These are phyloP conservation scores for Talaromyces verruculosus DNA, from an alignment of 2,329 filamentous ascomycete genomes.

Conservation along the genomic window DNA sequence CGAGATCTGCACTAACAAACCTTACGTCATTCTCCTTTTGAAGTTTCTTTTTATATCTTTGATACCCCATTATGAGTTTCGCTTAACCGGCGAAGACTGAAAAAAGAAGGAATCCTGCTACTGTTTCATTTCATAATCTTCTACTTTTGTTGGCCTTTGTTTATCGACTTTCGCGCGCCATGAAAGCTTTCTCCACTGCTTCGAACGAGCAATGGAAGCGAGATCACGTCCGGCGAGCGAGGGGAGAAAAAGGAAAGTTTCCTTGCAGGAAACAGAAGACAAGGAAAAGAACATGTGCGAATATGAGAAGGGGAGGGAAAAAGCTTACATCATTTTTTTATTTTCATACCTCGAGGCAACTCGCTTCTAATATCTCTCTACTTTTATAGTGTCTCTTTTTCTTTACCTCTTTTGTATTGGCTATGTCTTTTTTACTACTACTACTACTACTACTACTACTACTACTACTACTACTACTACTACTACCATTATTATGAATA, in stretches of 20 bases:
- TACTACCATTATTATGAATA: constrained; percentile 19
- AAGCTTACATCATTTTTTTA: constrained; percentile 6
- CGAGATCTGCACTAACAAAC: constrained; percentile 11
- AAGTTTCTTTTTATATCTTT: constrained; percentile 28
- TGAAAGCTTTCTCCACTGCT: neutral
- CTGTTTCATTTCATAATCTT: constrained; percentile 4
- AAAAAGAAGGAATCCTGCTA: constrained; percentile 10
- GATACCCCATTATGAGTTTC: constrained; percentile 23
- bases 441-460: neutral
- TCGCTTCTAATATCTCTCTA: constrained; percentile 17
- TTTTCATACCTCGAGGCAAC: neutral
- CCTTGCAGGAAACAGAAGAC: neutral
- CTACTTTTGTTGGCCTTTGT: constrained; percentile 6
- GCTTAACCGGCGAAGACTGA: constrained; percentile 15
- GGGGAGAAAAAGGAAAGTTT: neutral
- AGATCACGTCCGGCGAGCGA: neutral
- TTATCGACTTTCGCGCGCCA: neutral
- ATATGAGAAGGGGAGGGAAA: constrained; percentile 6
- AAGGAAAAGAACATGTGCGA: constrained; percentile 13
- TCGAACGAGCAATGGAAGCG: neutral
- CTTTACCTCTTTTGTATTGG: constrained; percentile 15
- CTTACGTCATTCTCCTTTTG: constrained; percentile 24
- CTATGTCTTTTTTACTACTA: constrained; percentile 18
- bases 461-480: neutral
- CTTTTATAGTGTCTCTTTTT: constrained; percentile 9